These are phyloP conservation scores for Colletotrichum cordylinicola DNA, from an alignment of 2,329 filamentous ascomycete genomes.

Conservation along the genomic window DNA sequence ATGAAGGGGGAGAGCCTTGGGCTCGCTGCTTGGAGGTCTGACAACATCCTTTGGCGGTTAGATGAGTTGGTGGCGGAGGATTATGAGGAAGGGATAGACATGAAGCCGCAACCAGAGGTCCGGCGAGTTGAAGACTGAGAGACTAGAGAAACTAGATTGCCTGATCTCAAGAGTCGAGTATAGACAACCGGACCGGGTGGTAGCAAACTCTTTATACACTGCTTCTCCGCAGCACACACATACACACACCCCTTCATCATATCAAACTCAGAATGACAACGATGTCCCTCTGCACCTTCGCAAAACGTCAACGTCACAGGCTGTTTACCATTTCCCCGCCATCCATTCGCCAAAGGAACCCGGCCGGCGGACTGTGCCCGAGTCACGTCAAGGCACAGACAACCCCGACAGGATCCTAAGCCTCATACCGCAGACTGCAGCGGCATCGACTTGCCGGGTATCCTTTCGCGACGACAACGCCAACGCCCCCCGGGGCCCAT, in stretches of 20 bases:
- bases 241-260: neutral
- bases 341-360: neutral
- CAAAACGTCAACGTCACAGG: neutral
- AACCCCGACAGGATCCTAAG: neutral
- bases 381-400: neutral
- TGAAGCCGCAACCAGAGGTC: neutral
- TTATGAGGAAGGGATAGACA: neutral
- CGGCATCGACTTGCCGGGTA: neutral
- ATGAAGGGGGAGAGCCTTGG: neutral
- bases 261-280: neutral
- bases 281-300: neutral
- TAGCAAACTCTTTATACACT: neutral
- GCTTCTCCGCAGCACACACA: neutral
- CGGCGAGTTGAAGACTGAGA: neutral
- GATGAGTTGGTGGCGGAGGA: neutral
- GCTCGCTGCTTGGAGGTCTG: neutral
- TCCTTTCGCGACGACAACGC: neutral
- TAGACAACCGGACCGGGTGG: neutral
- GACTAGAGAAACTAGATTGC: neutral
- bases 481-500: neutral
- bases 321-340: neutral
- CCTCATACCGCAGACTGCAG: neutral
- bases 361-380: neutral
- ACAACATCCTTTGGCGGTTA: neutral
- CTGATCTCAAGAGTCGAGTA: neutral